Base-by-base conservation (phyloP, 805 yeast species). In the Candida ficus region DNA sequence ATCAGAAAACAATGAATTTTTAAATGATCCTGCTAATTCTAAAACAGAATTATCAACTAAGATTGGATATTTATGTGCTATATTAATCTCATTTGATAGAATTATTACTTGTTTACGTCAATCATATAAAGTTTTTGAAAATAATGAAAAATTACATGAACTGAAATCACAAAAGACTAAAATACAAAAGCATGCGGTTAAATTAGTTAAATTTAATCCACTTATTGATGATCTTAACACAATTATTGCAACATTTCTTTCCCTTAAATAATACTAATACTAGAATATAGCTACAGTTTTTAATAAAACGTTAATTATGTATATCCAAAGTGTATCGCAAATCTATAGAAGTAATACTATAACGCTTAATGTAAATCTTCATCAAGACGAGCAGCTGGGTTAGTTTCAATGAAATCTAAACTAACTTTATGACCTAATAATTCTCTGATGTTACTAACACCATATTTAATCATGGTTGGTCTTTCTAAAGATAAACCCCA, bases 381-480 rank as follows among this genome's bases (percentile, higher is more conserved):
- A 54, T 95, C 99, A 57, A 93, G 73, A 69, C 99, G 83, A 42
- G 97, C 98, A 46, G 99, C 99, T 34, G 99, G 96, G 62, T 93
- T 95, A 44, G 79, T 80, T 69, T 93, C 97, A 54, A 93, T 85
- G 66, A 93, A 91, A 61, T 88, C 96, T 53, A 93, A 74, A 48
- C 88, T 78, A 35, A 93, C 98, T 72, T 95, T 93, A 67, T 93
- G 99, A 46, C 99, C 99, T 60, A 93, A 73, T 57, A 93, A 71
- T 66, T 93, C 99, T 73, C 99, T 83, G 57, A 93, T 93, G 64
- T 93, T 93, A 52, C 88, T 82, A 44, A 93, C 96, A 45, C 83
- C 95, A 61, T 93, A 93, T 68, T 91, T 93, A 65, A 93, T 93
- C 99, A 93, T 93, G 25, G 99, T 93, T 49, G 99, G 99, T 70